Percentiles rank a stretch among this genome's conserved stretches.
phyloP scores from a whole-genome alignment of 2,329 filamentous ascomycete genomes.

The Alternaria atra region DNA sequence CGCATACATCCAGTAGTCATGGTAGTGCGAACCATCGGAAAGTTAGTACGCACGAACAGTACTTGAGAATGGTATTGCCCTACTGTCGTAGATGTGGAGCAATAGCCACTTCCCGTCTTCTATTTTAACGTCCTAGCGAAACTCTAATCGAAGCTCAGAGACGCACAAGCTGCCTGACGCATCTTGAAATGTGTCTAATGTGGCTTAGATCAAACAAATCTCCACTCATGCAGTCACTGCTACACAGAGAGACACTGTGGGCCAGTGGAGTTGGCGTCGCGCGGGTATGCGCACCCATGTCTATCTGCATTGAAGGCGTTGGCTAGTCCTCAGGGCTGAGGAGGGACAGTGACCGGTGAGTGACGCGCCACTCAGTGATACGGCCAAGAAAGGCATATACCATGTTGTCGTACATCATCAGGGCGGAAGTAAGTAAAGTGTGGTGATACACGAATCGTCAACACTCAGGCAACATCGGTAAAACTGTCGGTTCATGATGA shows the following conservation, averaged over 20 bases:
- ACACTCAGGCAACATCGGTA: neutral
- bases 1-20: neutral
- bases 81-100: neutral
- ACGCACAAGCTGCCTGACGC: neutral
- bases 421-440: neutral
- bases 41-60: neutral
- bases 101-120: neutral
- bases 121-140: neutral
- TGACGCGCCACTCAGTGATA: neutral
- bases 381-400: neutral
- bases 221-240: neutral
- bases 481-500: neutral
- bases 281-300: neutral
- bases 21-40: neutral
- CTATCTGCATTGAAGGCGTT: neutral
- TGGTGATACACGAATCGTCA: neutral
- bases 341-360: neutral
- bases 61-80: neutral
- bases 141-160: neutral
- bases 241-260: neutral
- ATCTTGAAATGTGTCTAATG: neutral
- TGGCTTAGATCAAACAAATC: neutral
- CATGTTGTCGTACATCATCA: neutral
- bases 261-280: neutral
- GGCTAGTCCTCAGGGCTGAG: neutral